Evolutionary conservation across 202 grass and related monocot genomes (phyloP).

Genomic region (Saccharum hybrid): DNA sequence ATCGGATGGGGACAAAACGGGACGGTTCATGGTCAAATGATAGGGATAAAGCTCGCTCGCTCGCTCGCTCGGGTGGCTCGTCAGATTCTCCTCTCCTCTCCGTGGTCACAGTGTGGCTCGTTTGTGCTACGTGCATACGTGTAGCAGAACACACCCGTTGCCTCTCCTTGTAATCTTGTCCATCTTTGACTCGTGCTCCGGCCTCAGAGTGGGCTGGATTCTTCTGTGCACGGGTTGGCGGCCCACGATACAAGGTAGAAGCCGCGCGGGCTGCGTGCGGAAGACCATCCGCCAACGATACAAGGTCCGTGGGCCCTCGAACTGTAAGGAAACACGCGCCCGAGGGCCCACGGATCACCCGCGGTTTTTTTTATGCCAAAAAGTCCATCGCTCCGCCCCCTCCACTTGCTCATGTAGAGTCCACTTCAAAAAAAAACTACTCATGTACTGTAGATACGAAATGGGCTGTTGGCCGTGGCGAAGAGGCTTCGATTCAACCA

Average conservation of each 20-base stretch:
- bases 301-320: too few species aligned
- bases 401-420: too few species aligned
- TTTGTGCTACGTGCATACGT: background rate
- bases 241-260: background rate
- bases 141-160: background rate
- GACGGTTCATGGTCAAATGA: constrained; percentile 48
- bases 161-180: background rate
- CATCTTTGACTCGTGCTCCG: background rate
- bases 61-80: too few species aligned
- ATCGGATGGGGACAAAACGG: constrained; percentile 22
- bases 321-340: too few species aligned
- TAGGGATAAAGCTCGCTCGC: constrained; percentile 12
- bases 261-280: too few species aligned
- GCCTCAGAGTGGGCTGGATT: background rate
- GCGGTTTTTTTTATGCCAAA: too few species aligned
- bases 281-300: too few species aligned
- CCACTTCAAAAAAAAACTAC: too few species aligned
- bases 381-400: too few species aligned
- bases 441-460: too few species aligned
- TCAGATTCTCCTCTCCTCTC: constrained; percentile 18
- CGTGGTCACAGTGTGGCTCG: background rate
- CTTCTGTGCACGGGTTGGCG: background rate
- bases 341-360: background rate
- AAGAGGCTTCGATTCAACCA: too few species aligned
- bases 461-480: background rate